These are phyloP conservation scores for Pseudophaeomoniella oleicola DNA, from an alignment of 2,329 filamentous ascomycete species.

Conservation along the genomic window DNA sequence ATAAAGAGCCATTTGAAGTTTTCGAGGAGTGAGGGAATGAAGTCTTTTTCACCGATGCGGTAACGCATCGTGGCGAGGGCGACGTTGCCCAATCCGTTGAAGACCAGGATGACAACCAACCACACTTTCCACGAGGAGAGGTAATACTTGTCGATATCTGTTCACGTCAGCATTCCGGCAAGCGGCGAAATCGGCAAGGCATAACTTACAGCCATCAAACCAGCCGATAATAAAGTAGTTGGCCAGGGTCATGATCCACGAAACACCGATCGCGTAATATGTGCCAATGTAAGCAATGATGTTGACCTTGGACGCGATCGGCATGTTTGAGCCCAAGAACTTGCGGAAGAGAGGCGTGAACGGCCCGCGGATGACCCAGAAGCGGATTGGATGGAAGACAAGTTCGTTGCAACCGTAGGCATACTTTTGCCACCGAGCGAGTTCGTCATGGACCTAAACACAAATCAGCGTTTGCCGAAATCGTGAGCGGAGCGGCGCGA, in stretches of 20 bases:
- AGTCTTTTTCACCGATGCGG: slow-evolving; percentile 38
- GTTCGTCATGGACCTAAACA: slow-evolving; percentile 77
- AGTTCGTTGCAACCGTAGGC: slow-evolving; percentile 74
- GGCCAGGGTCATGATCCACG: slow-evolving; percentile 49
- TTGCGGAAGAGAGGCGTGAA: slow-evolving; percentile 65
- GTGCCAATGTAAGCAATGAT: slow-evolving; percentile 58
- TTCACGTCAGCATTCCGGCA: no score
- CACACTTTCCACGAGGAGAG: slow-evolving; percentile 52
- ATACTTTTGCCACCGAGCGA: slow-evolving; percentile 77
- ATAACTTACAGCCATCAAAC: no score
- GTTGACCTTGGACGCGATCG: slow-evolving; percentile 48
- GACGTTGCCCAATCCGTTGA: slow-evolving; percentile 47
- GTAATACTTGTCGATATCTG: slow-evolving; percentile 52
- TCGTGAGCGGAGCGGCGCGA: no score
- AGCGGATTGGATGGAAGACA: slow-evolving; percentile 61
- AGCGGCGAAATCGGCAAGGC: no score
- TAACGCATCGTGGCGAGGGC: slow-evolving; percentile 49
- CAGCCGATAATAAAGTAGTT: slow-evolving; percentile 63
- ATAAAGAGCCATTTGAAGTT: slow-evolving; percentile 51
- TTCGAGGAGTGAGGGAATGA: slow-evolving; percentile 28
- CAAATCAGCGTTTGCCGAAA: no score
- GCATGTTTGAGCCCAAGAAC: slow-evolving; percentile 55
- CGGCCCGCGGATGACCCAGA: slow-evolving; percentile 59
- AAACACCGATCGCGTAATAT: slow-evolving; percentile 56
- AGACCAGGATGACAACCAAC: slow-evolving; percentile 49